phyloP scores from a whole-genome alignment of 768 basidiomycete species.

The Auriculariales sp. region DNA sequence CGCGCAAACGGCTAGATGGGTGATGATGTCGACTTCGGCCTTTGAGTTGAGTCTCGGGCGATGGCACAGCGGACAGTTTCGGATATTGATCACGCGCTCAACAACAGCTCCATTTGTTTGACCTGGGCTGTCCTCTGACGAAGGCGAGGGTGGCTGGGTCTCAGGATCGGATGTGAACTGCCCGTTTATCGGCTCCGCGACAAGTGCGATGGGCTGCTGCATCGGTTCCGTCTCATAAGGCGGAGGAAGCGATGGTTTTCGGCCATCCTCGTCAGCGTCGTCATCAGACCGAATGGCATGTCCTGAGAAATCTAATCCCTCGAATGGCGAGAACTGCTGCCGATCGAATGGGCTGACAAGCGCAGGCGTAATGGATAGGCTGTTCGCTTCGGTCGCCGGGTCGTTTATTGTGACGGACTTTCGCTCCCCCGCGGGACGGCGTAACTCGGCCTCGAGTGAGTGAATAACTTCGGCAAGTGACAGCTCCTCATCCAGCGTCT shows the following conservation, averaged over 20 bases:
- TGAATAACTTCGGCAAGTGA: conserved; percentile 66
- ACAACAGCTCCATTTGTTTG: conserved; percentile 14
- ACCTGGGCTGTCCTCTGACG: conserved; percentile 15
- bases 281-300: conserved; percentile 8
- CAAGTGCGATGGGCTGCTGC: neutral
- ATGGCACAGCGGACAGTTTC: conserved; percentile 88
- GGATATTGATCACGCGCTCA: conserved; percentile 89
- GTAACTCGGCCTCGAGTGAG: conserved; percentile 76
- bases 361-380: conserved; percentile 17
- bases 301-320: conserved; percentile 48
- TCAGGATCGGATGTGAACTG: conserved; percentile 14
- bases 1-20: conserved; percentile 93
- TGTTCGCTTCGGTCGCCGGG: conserved; percentile 2
- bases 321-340: conserved; percentile 23
- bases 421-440: conserved; percentile 57
- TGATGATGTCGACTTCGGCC: conserved; percentile 88
- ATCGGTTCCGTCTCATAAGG: neutral
- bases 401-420: conserved; percentile 43
- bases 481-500: conserved; percentile 48
- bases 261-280: neutral
- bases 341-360: conserved; percentile 32
- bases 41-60: conserved; percentile 72
- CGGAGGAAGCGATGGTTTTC: neutral
- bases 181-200: conserved; percentile 1
- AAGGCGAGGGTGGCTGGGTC: conserved; percentile 11